These are phyloP conservation scores for Corylus heterophylla DNA, from an alignment of 306 rosid genomes.

Conservation along the genomic window DNA sequence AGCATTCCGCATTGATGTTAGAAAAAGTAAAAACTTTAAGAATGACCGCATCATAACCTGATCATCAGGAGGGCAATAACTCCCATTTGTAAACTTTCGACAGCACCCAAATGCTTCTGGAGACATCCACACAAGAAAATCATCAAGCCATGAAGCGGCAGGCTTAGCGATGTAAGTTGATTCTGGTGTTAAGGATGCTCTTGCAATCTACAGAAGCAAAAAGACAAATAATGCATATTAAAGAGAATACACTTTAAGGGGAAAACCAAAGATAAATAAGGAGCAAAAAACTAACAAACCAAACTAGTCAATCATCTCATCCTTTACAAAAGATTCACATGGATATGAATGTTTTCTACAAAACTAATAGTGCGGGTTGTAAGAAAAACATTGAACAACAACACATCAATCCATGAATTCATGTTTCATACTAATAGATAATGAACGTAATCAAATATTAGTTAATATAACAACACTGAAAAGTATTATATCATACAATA, in stretches of 20 bases:
- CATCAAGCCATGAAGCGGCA: slow-evolving; percentile 99
- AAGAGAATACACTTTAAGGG: neutral
- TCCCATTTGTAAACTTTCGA: slow-evolving; percentile 85
- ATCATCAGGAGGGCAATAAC: slow-evolving; percentile 94
- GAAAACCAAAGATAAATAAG: slow-evolving; percentile 2
- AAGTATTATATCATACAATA: neutral
- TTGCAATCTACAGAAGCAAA: slow-evolving; percentile 62
- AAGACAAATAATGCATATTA: slow-evolving; percentile 18
- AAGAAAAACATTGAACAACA: neutral
- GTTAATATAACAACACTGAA: neutral
- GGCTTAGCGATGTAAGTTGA: slow-evolving; percentile 95
- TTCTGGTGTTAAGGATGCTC: slow-evolving; percentile 75
- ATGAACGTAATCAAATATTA: neutral
- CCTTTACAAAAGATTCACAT: neutral
- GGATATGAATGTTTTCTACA: neutral
- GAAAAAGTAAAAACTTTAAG: neutral
- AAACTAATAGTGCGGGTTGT: neutral
- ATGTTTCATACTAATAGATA: neutral
- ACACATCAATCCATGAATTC: neutral
- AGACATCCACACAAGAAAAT: slow-evolving; percentile 97
- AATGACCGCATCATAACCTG: slow-evolving; percentile 49
- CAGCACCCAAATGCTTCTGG: slow-evolving; percentile 99
- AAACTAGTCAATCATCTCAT: neutral
- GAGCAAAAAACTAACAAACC: neutral
- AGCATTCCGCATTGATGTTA: neutral